A percentile compares a stretch with the other conserved stretches of the same genome.
These are phyloP conservation scores for Plasmodium inui DNA, from an alignment of 169 alveolate species.

Conservation along the genomic window DNA sequence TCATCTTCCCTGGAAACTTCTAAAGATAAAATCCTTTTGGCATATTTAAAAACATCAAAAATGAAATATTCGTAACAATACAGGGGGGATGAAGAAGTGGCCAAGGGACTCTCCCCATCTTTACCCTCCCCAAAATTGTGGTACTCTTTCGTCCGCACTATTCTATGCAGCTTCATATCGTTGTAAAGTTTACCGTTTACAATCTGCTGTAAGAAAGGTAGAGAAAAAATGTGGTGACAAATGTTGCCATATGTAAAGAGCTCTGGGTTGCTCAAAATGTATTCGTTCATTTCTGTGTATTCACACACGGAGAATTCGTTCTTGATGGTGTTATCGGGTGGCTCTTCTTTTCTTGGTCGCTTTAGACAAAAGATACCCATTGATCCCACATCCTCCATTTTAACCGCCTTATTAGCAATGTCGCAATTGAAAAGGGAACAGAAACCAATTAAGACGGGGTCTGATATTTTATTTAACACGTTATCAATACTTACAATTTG, in stretches of 20 bases:
- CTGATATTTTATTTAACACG: constrained; percentile 71
- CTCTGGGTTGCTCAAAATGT: constrained; percentile 21
- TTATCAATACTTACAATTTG: constrained; percentile 72
- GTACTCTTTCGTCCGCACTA: constrained; percentile 54
- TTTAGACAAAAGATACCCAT: constrained; percentile 64
- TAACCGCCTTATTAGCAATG: constrained; percentile 58
- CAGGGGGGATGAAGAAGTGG: constrained; percentile 65
- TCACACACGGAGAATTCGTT: constrained; percentile 66
- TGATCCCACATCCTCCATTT: constrained; percentile 20
- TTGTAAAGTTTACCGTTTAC: constrained; percentile 74
- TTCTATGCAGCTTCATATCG: constrained; percentile 78
- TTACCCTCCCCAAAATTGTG: constrained; percentile 4
- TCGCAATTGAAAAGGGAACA: constrained; percentile 44
- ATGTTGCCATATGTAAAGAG: constrained; percentile 80
- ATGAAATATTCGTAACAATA: constrained; percentile 83
- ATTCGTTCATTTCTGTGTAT: constrained; percentile 57
- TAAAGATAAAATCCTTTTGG: constrained; percentile 67
- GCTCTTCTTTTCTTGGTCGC: not conserved
- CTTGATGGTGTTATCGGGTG: not conserved
- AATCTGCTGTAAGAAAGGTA: constrained; percentile 73
- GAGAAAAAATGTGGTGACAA: constrained; percentile 83
- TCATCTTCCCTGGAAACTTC: constrained; percentile 43
- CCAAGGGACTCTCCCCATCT: not conserved
- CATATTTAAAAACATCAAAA: constrained; percentile 81
- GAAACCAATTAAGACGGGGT: constrained; percentile 61